Base-by-base conservation (phyloP, 2,329 filamentous ascomycete genomes). In the Aspergillus phoenicis region DNA sequence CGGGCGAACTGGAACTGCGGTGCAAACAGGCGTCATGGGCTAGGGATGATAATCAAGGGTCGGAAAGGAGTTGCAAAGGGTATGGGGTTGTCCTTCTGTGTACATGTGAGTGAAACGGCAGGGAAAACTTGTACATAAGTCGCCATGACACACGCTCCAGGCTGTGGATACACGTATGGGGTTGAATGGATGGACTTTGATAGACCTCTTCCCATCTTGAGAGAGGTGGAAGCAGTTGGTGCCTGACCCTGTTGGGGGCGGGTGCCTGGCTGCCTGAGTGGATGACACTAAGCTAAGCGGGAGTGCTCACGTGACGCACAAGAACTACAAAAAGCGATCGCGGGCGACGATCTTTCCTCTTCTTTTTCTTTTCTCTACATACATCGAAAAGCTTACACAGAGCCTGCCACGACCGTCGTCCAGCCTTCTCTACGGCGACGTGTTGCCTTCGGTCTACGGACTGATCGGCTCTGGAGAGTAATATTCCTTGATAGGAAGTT, bases 321-420 rank as follows among this genome's bases (percentile, higher is more conserved):
- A 39, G 28, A 52, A 28, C 59, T 72, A 74, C 65, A 75, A 76
- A 73, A 70, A 6, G 10, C 28, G 28, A 49, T 22, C 49, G 62
- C 30, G 30, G 22, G 22, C 24, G 33, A 7, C n/a, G n/a, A 36
- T 39, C 45, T 41, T 67, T 68, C 67, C 51, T 48, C 48, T 58
- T 58, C 59, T 61, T 64, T 68, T 71, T 67, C 63, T 66, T 74
- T 76, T 81, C 79, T 76, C 78, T 75, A 77, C 77, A 76, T 84
- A 70, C 72, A 77, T 77, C 75, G 66, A 76, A 87, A 88, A 87
- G 87, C 85, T 72, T 72, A 72, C 82, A 83, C 84, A 80, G 83
- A 84, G 79, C 84, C 83, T 84, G 87, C 87, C 87, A 90, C 87
- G 87, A 89, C 86, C 84, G 80, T 82, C 84, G 85, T 82, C 79